Evolutionary conservation across 2,329 filamentous ascomycete genomes (phyloP).

Genomic region (Colletotrichum camelliae): DNA sequence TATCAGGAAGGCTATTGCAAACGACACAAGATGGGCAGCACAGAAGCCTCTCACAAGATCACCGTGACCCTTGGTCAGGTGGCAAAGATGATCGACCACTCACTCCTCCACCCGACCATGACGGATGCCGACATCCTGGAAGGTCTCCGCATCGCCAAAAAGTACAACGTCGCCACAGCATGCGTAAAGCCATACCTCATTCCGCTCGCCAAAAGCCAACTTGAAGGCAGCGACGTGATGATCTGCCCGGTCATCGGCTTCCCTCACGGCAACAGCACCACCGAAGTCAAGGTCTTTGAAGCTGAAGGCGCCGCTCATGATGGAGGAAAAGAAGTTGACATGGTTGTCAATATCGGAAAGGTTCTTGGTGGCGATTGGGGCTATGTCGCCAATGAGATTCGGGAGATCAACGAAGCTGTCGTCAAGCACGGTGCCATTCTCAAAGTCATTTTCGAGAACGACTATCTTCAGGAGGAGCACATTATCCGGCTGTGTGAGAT

Average conservation of each 20-base stretch:
- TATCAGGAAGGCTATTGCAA: neutral
- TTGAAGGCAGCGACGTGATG: slow-evolving; percentile 52
- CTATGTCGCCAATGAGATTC: slow-evolving; percentile 59
- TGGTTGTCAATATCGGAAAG: slow-evolving; percentile 67
- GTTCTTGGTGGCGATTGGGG: slow-evolving; percentile 61
- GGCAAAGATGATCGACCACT: slow-evolving; percentile 65
- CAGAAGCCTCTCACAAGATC: slow-evolving; percentile 31
- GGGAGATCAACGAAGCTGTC: slow-evolving; percentile 53
- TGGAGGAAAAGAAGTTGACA: slow-evolving; percentile 62
- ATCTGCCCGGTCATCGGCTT: slow-evolving; percentile 67
- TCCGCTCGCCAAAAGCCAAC: slow-evolving; percentile 49
- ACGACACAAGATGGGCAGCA: neutral
- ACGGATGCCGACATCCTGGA: slow-evolving; percentile 57
- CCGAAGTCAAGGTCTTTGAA: slow-evolving; percentile 58
- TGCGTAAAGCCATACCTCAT: slow-evolving; percentile 57
- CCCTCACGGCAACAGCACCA: slow-evolving; percentile 63
- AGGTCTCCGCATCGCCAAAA: slow-evolving; percentile 53
- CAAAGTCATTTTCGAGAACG: slow-evolving; percentile 70
- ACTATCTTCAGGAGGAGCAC: slow-evolving; percentile 55
- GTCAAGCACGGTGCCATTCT: slow-evolving; percentile 47
- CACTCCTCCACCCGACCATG: slow-evolving; percentile 66
- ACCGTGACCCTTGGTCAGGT: slow-evolving; percentile 50
- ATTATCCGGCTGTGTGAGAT: slow-evolving; percentile 60
- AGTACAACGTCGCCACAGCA: slow-evolving; percentile 43
- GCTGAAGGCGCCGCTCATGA: slow-evolving; percentile 50